phyloP scores from a whole-genome alignment of 2,329 filamentous ascomycete genomes.

The Orbilia oligospora region DNA sequence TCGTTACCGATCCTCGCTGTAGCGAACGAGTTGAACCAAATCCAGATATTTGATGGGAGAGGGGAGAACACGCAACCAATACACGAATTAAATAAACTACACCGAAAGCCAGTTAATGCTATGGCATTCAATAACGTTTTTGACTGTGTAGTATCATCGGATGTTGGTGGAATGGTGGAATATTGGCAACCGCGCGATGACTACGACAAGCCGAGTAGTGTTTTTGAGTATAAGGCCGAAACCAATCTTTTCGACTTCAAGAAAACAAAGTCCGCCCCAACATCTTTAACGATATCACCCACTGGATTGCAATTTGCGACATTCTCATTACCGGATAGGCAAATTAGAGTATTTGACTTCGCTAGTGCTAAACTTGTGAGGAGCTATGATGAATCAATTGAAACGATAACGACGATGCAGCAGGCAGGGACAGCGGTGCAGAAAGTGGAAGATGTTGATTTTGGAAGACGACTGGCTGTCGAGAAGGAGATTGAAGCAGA shows the following conservation, averaged over 20 bases:
- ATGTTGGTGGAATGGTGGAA: constrained; percentile 93
- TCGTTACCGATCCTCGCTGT: constrained; percentile 88
- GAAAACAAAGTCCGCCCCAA: constrained; percentile 88
- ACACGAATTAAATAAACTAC: constrained; percentile 83
- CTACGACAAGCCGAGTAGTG: constrained; percentile 91
- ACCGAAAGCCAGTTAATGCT: constrained; percentile 82
- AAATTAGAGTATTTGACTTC: constrained; percentile 94
- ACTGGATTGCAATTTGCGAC: constrained; percentile 88
- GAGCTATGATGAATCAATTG: constrained; percentile 94
- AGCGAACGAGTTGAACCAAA: constrained; percentile 79
- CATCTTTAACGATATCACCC: constrained; percentile 86
- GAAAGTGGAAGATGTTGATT: constrained; percentile 90
- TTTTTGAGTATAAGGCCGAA: constrained; percentile 93
- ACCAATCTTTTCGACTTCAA: constrained; percentile 98
- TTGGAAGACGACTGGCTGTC: constrained; percentile 86
- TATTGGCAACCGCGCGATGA: constrained; percentile 88
- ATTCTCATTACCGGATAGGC: constrained; percentile 92
- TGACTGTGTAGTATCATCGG: constrained; percentile 91
- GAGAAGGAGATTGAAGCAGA: constrained; percentile 87
- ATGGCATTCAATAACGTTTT: constrained; percentile 91
- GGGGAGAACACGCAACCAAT: constrained; percentile 83
- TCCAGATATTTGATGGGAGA: constrained; percentile 89
- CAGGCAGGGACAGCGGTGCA: constrained; percentile 87
- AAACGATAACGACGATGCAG: constrained; percentile 93
- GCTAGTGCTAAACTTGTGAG: constrained; percentile 87